Base-by-base conservation (phyloP, 768 basidiomycete genomes). In the Holtermanniella nyarrowii region DNA sequence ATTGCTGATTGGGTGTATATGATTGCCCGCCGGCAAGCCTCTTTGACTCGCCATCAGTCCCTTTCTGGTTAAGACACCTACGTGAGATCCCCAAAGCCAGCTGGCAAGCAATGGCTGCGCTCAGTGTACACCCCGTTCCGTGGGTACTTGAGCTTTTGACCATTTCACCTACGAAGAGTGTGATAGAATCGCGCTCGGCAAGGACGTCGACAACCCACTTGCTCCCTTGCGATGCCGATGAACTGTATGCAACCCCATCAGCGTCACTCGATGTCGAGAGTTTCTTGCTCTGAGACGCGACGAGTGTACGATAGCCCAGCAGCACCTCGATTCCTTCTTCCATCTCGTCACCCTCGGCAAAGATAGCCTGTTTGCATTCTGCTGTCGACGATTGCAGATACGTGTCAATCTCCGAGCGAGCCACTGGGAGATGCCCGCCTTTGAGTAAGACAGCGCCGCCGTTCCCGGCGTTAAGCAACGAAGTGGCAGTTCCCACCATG, bases 51-150 rank as follows among this genome's bases (percentile, higher is more conserved):
- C 25, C 44, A 41, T 14, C 5, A 20, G 26, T 20, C 14, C 18
- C 16, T 23, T 48, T 27, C 16, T n/a, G 37, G n/a, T n/a, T n/a
- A 37, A 40, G 18, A 11, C 12, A 14, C 2, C 14, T 7, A 40
- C 52, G 39, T 16, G 23, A 14, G 13, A 22, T 14, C 25, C 26
- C 21, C 16, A 26, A 43, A 27, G 14, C n/a, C 24, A 24, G 22
- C 10, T 14, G 14, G 49, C 80, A 81, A 1, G 83, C 82, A 16
- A 93, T 77, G 0, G 88, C 86, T 0, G 89, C 82, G 43, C 82
- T 83, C n/a, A 95, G 75, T 0, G 90, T 95, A 67, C 89, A 95
- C 1, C 89, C 90, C 0, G 90, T 95, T 1, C 90, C 90, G 64
- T 93, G 90, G 0, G 89, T 95, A 49, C 56, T 66, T 44, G 22